Evolutionary conservation across 1,139 yeast genomes (phyloP).

Genomic region (Debaryomycetaceae sp.): DNA sequence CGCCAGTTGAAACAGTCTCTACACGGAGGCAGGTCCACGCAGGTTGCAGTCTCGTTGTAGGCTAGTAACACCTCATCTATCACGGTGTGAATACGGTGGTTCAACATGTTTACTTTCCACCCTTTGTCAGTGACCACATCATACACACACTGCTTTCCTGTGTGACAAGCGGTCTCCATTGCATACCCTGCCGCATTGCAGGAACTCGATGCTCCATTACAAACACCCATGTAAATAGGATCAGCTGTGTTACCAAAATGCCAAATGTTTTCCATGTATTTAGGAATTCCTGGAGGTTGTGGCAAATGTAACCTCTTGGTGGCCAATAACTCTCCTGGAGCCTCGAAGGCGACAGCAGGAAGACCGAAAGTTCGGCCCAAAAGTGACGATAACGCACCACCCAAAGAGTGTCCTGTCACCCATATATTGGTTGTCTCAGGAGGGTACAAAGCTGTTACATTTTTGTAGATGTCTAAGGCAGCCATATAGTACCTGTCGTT

Average conservation of each 20-base stretch:
- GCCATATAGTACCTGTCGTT: slow-evolving; percentile 84
- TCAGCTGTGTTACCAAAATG: slow-evolving; percentile 97
- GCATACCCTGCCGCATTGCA: slow-evolving; percentile 96
- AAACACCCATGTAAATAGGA: slow-evolving; percentile 94
- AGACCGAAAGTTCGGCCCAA: slow-evolving; percentile 87
- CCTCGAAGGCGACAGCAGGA: slow-evolving; percentile 87
- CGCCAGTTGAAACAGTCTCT: slow-evolving; percentile 92
- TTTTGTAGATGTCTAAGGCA: slow-evolving; percentile 69
- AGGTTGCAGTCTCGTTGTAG: slow-evolving; percentile 75
- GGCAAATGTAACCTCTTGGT: slow-evolving; percentile 84
- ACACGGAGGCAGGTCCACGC: slow-evolving; percentile 74
- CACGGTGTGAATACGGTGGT: slow-evolving; percentile 89
- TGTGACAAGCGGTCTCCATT: slow-evolving; percentile 94
- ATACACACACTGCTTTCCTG: slow-evolving; percentile 84
- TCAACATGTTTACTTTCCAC: slow-evolving; percentile 84
- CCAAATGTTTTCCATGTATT: slow-evolving; percentile 80
- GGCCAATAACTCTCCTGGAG: slow-evolving; percentile 91
- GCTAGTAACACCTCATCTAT: slow-evolving; percentile 73
- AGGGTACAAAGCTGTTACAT: slow-evolving; percentile 59
- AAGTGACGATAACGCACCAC: slow-evolving; percentile 82
- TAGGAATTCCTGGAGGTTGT: slow-evolving; percentile 86
- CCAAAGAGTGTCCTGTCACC: slow-evolving; percentile 95
- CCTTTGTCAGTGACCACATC: slow-evolving; percentile 88
- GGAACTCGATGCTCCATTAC: slow-evolving; percentile 89
- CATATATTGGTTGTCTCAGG: slow-evolving; percentile 71